Conservation (phyloP, 2,329 filamentous ascomycete genomes). For the Fusarium pseudonygamai region DNA sequence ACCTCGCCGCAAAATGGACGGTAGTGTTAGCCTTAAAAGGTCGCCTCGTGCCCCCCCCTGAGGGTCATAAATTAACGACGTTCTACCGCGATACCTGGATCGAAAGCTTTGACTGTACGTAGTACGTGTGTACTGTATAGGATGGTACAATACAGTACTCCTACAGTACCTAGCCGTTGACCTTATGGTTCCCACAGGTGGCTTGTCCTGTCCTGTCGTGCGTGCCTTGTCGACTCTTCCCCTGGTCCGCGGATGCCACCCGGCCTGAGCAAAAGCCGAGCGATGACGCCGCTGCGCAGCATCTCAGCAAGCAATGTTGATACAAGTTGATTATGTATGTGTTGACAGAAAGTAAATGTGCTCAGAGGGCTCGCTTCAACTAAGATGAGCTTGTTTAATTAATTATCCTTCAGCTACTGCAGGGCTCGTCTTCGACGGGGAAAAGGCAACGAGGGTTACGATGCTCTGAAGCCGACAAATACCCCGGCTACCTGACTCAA, state of each 20-base stretch:
- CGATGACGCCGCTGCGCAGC: slow-evolving; percentile 4
- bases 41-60: neutral
- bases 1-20: slow-evolving; percentile 4
- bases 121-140: neutral
- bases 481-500: neutral
- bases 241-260: slow-evolving; percentile 34
- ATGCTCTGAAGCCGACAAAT: neutral
- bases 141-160: neutral
- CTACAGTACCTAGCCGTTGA: neutral
- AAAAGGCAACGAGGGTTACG: neutral
- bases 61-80: slow-evolving; percentile 17
- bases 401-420: neutral
- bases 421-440: neutral
- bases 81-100: slow-evolving; percentile 12
- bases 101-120: neutral
- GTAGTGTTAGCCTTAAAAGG: slow-evolving; percentile 18
- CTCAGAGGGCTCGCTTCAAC: neutral
- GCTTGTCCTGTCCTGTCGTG: neutral
- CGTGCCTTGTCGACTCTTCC: slow-evolving; percentile 7
- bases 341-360: neutral
- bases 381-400: neutral
- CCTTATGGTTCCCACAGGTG: neutral
- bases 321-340: neutral
- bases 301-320: neutral
- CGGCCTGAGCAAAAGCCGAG: neutral